Conservation (phyloP, 345 rosid genomes). For the Erucastrum elatum region DNA sequence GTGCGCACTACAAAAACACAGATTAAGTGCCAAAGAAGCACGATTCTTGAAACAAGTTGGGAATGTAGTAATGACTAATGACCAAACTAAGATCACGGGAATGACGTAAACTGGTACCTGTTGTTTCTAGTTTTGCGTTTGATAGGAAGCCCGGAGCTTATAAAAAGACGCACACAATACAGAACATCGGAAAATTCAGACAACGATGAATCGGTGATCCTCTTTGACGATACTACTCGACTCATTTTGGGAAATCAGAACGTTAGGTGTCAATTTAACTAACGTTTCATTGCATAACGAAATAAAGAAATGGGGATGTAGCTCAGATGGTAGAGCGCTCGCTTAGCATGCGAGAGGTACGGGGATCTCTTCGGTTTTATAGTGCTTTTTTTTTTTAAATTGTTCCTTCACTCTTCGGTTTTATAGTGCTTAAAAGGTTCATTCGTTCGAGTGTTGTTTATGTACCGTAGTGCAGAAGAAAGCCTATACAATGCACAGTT, state of each 20-base stretch:
- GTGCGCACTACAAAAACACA: background rate
- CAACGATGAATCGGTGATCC: background rate
- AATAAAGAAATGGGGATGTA: slow-evolving; percentile 50
- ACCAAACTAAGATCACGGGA: background rate
- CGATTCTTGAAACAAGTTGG: background rate
- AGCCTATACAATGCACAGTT: too few relatives aligned
- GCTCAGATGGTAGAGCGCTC: slow-evolving; percentile 97
- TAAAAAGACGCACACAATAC: background rate
- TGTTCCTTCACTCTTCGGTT: background rate
- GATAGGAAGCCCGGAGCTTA: background rate
- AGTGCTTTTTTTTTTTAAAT: too few relatives aligned
- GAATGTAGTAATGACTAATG: background rate
- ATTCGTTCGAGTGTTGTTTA: too few relatives aligned
- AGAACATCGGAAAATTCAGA: slow-evolving; percentile 11
- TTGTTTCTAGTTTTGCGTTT: background rate
- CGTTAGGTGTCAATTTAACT: too few relatives aligned
- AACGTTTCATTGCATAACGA: too few relatives aligned
- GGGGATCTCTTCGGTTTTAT: slow-evolving; percentile 70
- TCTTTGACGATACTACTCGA: background rate
- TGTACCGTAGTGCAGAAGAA: too few relatives aligned
- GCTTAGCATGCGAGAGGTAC: slow-evolving; percentile 94
- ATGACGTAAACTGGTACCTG: background rate
- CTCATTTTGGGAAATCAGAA: background rate
- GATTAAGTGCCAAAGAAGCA: too few relatives aligned
- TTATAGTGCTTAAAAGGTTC: background rate